Conservation (phyloP, 2,329 filamentous ascomycete species). For the Botrytis squamosa region DNA sequence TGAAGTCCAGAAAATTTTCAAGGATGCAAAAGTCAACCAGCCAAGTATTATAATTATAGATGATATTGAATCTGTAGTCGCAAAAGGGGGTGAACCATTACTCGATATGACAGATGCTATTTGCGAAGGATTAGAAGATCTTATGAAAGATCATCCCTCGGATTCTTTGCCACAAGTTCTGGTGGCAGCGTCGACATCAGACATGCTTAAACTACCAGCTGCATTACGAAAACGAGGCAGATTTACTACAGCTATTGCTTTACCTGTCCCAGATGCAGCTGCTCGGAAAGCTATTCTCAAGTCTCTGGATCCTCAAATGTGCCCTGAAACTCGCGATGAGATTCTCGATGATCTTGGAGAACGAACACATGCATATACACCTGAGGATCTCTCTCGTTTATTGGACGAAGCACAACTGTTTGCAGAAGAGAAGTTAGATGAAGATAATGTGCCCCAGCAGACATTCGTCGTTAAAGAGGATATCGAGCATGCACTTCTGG, state of each 20-base stretch:
- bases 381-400: constrained; percentile 70
- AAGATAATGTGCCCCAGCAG: constrained; percentile 8
- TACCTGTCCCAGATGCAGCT: constrained; percentile 72
- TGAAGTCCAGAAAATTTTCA: constrained; percentile 66
- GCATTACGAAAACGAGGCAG: constrained; percentile 63
- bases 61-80: constrained; percentile 68
- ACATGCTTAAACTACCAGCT: constrained; percentile 68
- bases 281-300: constrained; percentile 74
- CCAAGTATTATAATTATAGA: constrained; percentile 81
- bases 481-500: constrained; percentile 62
- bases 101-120: constrained; percentile 52
- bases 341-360: constrained; percentile 63
- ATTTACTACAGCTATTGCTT: constrained; percentile 65
- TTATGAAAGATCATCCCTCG: constrained; percentile 43
- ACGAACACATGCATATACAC: constrained; percentile 84
- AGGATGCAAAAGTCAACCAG: constrained; percentile 63
- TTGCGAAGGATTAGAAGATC: constrained; percentile 54
- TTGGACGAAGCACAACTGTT: constrained; percentile 51
- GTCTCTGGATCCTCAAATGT: constrained; percentile 46
- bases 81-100: constrained; percentile 55
- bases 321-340: constrained; percentile 49
- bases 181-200: constrained; percentile 73
- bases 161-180: constrained; percentile 55
- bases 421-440: constrained; percentile 34
- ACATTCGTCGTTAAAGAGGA: constrained; percentile 46